A percentile compares a stretch with the other conserved stretches of the same genome.
These are phyloP conservation scores for Neofusicoccum sp. DNA, from an alignment of 2,329 filamentous ascomycete species.

Conservation along the genomic window DNA sequence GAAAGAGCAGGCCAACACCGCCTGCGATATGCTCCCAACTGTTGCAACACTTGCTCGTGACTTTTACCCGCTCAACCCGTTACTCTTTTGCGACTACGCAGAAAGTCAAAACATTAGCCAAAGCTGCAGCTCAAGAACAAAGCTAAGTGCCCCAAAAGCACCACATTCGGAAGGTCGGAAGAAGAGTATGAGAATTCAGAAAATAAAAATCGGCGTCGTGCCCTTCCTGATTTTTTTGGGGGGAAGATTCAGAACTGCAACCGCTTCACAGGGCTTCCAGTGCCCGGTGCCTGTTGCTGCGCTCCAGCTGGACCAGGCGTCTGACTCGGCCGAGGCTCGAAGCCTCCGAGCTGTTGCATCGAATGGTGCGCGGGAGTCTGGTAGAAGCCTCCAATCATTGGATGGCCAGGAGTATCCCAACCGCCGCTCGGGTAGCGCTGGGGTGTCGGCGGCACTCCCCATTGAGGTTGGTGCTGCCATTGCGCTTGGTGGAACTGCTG, in stretches of 20 bases:
- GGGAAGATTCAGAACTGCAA: neutral
- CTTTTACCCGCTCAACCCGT: neutral
- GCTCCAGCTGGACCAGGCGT: neutral
- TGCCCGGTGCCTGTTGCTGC: neutral
- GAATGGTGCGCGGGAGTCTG: constrained; percentile 11
- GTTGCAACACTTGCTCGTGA: neutral
- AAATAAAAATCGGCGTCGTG: neutral
- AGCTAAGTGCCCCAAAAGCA: too few species aligned
- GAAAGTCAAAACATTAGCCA: too few species aligned
- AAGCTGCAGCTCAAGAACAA: too few species aligned
- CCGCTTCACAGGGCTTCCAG: constrained; percentile 8
- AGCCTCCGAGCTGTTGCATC: constrained; percentile 1
- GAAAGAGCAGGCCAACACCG: neutral
- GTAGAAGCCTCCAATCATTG: constrained; percentile 13
- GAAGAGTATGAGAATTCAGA: neutral
- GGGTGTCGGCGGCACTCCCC: constrained; percentile 7
- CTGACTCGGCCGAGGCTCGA: constrained; percentile 5
- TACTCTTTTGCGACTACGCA: neutral
- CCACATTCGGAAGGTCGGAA: too few species aligned
- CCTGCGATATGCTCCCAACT: neutral
- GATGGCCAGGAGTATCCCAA: constrained; percentile 12
- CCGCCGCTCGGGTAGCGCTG: constrained; percentile 1
- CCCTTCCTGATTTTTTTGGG: neutral
- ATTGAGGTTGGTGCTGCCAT: neutral
- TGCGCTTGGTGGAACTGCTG: constrained; percentile 24